Percentiles rank a stretch among this genome's conserved stretches.
phyloP scores from a whole-genome alignment of 2,329 filamentous ascomycete genomes.

The Aulographum hederae region DNA sequence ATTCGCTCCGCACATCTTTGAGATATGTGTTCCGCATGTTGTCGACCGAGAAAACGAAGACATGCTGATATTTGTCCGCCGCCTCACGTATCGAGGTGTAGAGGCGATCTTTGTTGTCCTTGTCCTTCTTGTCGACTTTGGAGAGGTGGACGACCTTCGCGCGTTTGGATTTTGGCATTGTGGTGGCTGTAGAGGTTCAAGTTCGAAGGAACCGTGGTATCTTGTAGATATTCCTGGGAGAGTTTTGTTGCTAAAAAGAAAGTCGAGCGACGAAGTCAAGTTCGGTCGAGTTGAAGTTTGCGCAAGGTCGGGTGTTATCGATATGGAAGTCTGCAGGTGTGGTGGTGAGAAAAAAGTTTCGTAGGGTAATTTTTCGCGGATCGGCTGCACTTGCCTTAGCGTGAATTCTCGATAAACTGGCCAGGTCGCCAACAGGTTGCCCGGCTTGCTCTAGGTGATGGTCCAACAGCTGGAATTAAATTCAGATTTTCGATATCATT shows the following conservation, averaged over 20 bases:
- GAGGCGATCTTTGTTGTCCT: constrained; percentile 71
- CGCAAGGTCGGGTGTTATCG: too few relatives aligned
- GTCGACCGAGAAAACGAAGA: constrained; percentile 84
- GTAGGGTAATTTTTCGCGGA: too few relatives aligned
- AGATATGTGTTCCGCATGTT: constrained; percentile 98
- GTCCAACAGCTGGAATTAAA: too few relatives aligned
- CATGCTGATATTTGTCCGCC: constrained; percentile 70
- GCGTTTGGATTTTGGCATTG: constrained; percentile 94
- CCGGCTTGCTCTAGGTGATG: too few relatives aligned
- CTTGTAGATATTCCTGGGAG: not conserved
- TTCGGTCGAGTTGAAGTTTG: too few relatives aligned
- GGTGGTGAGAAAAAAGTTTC: too few relatives aligned
- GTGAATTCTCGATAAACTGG: too few relatives aligned
- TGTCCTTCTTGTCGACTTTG: constrained; percentile 84
- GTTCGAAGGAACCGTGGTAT: constrained; percentile 3
- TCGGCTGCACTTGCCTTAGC: too few relatives aligned
- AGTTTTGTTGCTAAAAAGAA: constrained; percentile 10
- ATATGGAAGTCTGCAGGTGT: too few relatives aligned
- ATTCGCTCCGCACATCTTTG: constrained; percentile 73
- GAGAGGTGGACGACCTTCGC: constrained; percentile 77
- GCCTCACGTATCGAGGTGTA: constrained; percentile 77
- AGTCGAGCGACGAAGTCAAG: too few relatives aligned
- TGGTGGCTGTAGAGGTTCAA: constrained; percentile 13
- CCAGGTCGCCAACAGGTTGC: too few relatives aligned
- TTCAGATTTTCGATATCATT: too few relatives aligned